A percentile compares a stretch with the other conserved stretches of the same genome.
Conservation (phyloP, 352 stramenopile genomes). For the Phytopythium vexans region DNA sequence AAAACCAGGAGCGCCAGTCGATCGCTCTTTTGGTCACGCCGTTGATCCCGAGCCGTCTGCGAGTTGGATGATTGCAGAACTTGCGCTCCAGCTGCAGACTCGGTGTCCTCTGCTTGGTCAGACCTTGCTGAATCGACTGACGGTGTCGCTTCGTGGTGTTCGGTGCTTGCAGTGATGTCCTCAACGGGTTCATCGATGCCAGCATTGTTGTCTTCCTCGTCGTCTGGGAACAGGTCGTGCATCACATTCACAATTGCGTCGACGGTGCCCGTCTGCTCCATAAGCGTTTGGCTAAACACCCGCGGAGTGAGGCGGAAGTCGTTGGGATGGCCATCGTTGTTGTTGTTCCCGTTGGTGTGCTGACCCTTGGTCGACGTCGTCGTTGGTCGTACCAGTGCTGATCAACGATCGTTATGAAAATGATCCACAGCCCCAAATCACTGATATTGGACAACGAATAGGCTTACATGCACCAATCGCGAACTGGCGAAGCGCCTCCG, state of each 20-base stretch:
- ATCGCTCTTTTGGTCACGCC: background rate
- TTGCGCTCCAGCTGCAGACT: background rate
- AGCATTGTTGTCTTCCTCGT: constrained; percentile 14
- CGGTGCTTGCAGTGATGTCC: background rate
- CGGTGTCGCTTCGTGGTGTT: background rate
- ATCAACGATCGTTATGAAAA: background rate
- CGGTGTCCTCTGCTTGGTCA: background rate
- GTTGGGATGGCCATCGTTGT: constrained; percentile 31
- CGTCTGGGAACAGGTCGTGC: constrained; percentile 69
- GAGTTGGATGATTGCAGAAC: no score
- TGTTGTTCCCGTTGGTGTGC: constrained; percentile 11
- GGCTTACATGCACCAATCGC: constrained; percentile 56
- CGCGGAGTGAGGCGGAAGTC: constrained; percentile 59
- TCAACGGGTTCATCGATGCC: background rate
- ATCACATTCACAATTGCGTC: constrained; percentile 59
- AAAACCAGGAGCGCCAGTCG: constrained; percentile 42
- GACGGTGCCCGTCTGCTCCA: constrained; percentile 61
- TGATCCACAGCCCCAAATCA: background rate
- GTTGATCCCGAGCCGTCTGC: background rate
- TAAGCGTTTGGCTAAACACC: constrained; percentile 61
- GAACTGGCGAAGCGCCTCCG: constrained; percentile 55
- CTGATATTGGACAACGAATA: background rate
- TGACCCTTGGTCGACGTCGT: constrained; percentile 14
- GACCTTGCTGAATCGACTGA: background rate
- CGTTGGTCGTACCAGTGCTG: constrained; percentile 34